Evolutionary conservation across 306 rosid genomes (phyloP), one percentile per base, ranked within the genome.

Genomic region (Vachellia collinsii): DNA sequence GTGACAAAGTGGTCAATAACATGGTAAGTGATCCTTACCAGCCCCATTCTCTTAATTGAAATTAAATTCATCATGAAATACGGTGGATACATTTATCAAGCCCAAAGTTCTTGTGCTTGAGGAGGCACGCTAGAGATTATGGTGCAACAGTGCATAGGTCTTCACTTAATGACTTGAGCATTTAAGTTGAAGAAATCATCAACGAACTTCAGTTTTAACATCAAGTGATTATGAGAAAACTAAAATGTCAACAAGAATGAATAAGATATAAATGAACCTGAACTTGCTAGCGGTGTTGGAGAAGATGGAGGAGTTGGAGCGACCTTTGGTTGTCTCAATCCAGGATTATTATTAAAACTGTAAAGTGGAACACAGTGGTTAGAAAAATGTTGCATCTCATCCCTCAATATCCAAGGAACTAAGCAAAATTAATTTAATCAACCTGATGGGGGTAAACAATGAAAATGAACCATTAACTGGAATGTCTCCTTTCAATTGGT

Each of bases 371-470:
- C 37, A 42, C 7, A 12, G 0, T 68, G 6, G 9, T 68, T 37
- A 36, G n/a, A 20, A 20, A 39, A 29, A 29, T 29, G 34, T 29
- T 29, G 34, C 34, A 29, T 29, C 34, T 29, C 34, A 29, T 29
- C 34, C 34, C 34, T 29, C 34, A 41, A 11, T 39, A 20, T 10
- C 54, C 37, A 0, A 63, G 34, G 56, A 70, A 42, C 72, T 37
- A 54, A 65, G 50, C 47, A 51, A 19, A 67, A 29, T 48, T 37
- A 67, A 63, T 51, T 56, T 82, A 58, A 63, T 84, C 59, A 74
- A 95, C 99, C 97, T 95, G 94, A 89, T 89, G 38, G 97, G 95
- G 77, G 97, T 93, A 88, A 95, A 93, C 54, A 86, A 73, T 42
- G 90, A 83, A 88, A 95, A 95, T 50, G 99, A 93, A 81, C 99